Base-by-base conservation (phyloP, 495 filamentous ascomycete genomes). In the Hypoxylon crocopeplum region DNA sequence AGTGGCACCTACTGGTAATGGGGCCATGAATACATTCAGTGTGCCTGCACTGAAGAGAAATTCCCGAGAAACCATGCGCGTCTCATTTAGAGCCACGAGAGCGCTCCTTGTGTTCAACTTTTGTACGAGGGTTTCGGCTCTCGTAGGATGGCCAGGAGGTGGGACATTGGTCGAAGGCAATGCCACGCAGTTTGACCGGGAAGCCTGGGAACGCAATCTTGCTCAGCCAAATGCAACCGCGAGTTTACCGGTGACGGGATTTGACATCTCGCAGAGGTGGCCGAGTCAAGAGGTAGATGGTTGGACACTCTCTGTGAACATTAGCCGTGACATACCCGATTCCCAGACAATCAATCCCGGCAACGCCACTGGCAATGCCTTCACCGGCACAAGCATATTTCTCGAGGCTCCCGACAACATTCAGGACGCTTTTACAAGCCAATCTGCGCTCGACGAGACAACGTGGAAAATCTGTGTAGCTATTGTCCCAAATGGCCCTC, bases 361-460 rank as follows among this genome's bases (percentile, higher is more conserved):
- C 29, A 65, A 65, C 25, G 52, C 56, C 12, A 59, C 61, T 2
- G 59, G 60, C 6, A 37, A 54, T 24, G 30, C 61, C 13, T 68
- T 68, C 34, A 65, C 65, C 13, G 65, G 65, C 8, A 68, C 61
- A 2, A 68, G 65, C 40, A 68, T 68, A 36, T 68, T 62, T 27
- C 52, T 68, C 8, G 52, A 47, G 34, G 60, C 48, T 3, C 65
- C 65, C 19, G 52, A 48, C 1, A 57, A 15, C 10, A 41, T 65
- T 17, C 65, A 53, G 8, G 21, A 21, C 2, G 36, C 56, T 5
- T 64, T 68, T 24, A 29, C 48, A 7, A 49, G 59, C 48, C 41
- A 68, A 17, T 53, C 37, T 15, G 53, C 60, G 0, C 16, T 65
- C 24, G 56, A 68, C 34, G 56, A 65, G n/a, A 68, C 65, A 0